Percentiles rank a stretch among this genome's conserved stretches.
phyloP scores from a whole-genome alignment of 306 rosid genomes.

The Cajanus cajan region DNA sequence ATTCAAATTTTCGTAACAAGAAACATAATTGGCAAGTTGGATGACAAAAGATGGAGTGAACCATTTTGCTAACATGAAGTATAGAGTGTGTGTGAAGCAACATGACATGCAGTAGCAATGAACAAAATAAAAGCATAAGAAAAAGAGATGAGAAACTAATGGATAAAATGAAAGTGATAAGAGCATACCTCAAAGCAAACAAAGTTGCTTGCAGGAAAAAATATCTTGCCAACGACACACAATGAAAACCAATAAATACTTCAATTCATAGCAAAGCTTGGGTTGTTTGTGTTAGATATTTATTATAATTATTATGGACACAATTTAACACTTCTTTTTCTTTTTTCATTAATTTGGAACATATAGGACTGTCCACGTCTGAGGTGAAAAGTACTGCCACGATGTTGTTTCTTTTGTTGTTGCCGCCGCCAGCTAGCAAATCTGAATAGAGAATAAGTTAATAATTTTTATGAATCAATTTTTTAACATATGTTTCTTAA shows the following conservation, averaged over 20 bases:
- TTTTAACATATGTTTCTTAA: neutral
- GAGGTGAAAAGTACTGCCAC: constrained; percentile 58
- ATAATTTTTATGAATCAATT: too few species aligned
- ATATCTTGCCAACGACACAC: constrained; percentile 24
- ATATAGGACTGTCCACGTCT: constrained; percentile 37
- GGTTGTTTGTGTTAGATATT: constrained; percentile 35
- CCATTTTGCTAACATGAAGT: neutral
- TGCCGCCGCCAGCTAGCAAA: constrained; percentile 26
- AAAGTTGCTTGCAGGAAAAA: constrained; percentile 18
- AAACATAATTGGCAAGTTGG: neutral
- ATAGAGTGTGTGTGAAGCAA: neutral
- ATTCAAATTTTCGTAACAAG: neutral
- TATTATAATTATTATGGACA: constrained; percentile 33
- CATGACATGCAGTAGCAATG: constrained; percentile 19
- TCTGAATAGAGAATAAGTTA: neutral
- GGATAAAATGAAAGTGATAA: constrained; percentile 9
- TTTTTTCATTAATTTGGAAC: neutral
- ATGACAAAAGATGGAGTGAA: constrained; percentile 18
- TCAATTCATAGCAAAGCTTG: neutral
- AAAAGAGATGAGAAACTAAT: neutral
- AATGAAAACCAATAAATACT: neutral
- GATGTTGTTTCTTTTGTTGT: constrained; percentile 27
- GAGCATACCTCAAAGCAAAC: constrained; percentile 23
- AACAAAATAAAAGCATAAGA: constrained; percentile 6
- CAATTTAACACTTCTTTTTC: neutral